Evolutionary conservation across 2,329 filamentous ascomycete species (phyloP).

Genomic region (Tolypocladium guangdongense): DNA sequence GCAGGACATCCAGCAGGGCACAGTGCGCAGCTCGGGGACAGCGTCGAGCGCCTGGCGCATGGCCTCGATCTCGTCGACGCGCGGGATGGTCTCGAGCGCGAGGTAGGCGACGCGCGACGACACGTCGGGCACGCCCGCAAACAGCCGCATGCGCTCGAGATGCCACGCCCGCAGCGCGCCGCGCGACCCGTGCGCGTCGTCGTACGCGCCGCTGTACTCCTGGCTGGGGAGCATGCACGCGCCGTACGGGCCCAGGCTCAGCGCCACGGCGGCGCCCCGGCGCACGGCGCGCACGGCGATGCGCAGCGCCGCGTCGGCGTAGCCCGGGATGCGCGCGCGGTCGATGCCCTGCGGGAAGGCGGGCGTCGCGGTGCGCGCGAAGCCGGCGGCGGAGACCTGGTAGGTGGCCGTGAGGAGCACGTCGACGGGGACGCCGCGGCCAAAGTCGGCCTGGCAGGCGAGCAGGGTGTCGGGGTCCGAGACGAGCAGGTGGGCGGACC

Average conservation of each 20-base stretch:
- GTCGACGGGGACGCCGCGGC: slow-evolving; percentile 40
- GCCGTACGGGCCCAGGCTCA: slow-evolving; percentile 57
- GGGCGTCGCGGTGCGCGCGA: slow-evolving; percentile 34
- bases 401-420: slow-evolving; percentile 59
- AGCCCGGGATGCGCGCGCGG: slow-evolving; percentile 24
- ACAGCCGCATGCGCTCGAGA: slow-evolving; percentile 38
- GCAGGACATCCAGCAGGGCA: slow-evolving; percentile 50
- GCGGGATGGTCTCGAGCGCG: slow-evolving; percentile 56
- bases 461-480: slow-evolving; percentile 38
- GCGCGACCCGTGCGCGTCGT: slow-evolving; percentile 31
- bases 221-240: slow-evolving; percentile 55
- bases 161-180: slow-evolving; percentile 46
- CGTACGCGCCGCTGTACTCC: slow-evolving; percentile 55
- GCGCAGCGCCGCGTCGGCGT: slow-evolving; percentile 31
- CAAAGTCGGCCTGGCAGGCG: slow-evolving; percentile 46
- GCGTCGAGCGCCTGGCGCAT: slow-evolving; percentile 34
- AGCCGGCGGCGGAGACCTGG: slow-evolving; percentile 48
- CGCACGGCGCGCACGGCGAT: slow-evolving; percentile 28
- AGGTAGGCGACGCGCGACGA: slow-evolving; percentile 37
- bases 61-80: slow-evolving; percentile 50
- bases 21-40: slow-evolving; percentile 11
- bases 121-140: slow-evolving; percentile 28
- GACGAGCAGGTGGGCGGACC: slow-evolving; percentile 58
- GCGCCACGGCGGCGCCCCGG: slow-evolving; percentile 26
- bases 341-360: slow-evolving; percentile 32